A percentile compares a stretch with the other conserved stretches of the same genome.
Conservation (phyloP, 371 early-diverging fungal species). For the Circinella minor region DNA sequence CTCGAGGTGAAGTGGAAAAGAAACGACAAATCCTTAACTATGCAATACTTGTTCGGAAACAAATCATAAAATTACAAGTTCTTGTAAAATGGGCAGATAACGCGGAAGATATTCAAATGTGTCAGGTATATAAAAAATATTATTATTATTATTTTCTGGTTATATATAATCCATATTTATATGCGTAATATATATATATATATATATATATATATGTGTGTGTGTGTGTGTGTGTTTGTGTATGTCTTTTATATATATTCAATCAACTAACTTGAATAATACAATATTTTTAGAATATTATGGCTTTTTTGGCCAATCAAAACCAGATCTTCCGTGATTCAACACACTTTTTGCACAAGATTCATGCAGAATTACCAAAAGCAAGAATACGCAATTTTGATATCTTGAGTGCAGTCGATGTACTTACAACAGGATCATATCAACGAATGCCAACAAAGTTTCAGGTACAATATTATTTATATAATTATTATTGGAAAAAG, state of each 20-base stretch:
- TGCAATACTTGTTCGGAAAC: conserved; percentile 61
- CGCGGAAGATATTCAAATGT: conserved; percentile 75
- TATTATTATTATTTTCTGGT: background rate
- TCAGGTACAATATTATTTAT: conserved; percentile 29
- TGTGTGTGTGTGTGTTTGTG: too few relatives aligned
- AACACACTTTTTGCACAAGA: conserved; percentile 70
- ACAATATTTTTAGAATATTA: conserved; percentile 56
- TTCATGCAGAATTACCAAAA: conserved; percentile 64
- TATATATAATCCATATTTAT: too few relatives aligned
- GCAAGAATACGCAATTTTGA: conserved; percentile 80
- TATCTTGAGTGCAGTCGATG: conserved; percentile 75
- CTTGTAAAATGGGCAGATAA: conserved; percentile 77
- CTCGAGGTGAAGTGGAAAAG: conserved; percentile 60
- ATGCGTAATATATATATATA: too few relatives aligned
- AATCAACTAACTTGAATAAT: too few relatives aligned
- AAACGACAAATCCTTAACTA: conserved; percentile 64
- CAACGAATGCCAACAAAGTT: conserved; percentile 67
- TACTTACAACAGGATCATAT: conserved; percentile 76
- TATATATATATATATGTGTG: too few relatives aligned
- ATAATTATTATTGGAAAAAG: background rate
- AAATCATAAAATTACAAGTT: conserved; percentile 68
- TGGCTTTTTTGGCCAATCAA: conserved; percentile 74
- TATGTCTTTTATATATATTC: too few relatives aligned
- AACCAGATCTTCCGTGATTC: conserved; percentile 71
- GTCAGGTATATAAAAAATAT: conserved; percentile 53